These are phyloP conservation scores for Viridothelium virens DNA, from an alignment of 495 filamentous ascomycete species.

Conservation along the genomic window DNA sequence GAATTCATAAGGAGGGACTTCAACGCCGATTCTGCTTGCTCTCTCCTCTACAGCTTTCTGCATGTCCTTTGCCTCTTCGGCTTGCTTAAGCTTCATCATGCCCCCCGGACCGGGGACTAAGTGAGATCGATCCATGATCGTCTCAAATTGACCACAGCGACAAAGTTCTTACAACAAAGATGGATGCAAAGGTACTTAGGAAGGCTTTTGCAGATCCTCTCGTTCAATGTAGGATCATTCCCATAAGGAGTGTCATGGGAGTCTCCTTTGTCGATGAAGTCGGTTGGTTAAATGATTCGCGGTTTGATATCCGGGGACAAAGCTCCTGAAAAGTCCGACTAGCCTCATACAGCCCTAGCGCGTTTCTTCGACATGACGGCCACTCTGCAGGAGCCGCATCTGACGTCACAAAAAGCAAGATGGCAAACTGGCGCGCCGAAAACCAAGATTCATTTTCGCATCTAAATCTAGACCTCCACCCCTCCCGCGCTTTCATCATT, in stretches of 20 bases:
- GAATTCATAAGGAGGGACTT: constrained; percentile 60
- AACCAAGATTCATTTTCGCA: background rate
- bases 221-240: background rate
- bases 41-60: constrained; percentile 46
- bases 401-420: background rate
- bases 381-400: background rate
- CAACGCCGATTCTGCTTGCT: constrained; percentile 27
- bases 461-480: too few species aligned
- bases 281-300: background rate
- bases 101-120: constrained; percentile 19
- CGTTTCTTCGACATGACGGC: background rate
- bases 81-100: constrained; percentile 56
- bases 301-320: background rate
- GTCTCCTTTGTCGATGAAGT: background rate
- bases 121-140: constrained; percentile 20
- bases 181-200: background rate
- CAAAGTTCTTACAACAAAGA: too few species aligned
- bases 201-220: background rate
- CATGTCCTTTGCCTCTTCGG: constrained; percentile 93
- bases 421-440: background rate
- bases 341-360: background rate
- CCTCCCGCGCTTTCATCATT: too few species aligned
- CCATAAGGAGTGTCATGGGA: background rate
- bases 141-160: background rate
- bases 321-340: background rate